phyloP scores from a whole-genome alignment of 2,329 filamentous ascomycete genomes.

The Verticillium longisporum region DNA sequence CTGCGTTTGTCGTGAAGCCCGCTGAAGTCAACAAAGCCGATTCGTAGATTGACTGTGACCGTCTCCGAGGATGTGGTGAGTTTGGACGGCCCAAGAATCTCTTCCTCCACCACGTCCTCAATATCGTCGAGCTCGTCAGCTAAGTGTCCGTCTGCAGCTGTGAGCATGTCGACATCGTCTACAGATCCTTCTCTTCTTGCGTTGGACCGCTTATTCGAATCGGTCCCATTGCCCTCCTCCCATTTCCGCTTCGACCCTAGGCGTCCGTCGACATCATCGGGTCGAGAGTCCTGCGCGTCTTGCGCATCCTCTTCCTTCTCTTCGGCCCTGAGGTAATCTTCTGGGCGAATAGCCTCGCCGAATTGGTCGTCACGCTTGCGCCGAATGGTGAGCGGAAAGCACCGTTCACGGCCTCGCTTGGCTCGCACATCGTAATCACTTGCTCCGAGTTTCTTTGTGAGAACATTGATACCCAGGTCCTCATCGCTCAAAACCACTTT shows the following conservation, averaged over 20 bases:
- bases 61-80: conserved; percentile 57
- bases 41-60: conserved; percentile 63
- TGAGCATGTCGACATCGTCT: conserved; percentile 33
- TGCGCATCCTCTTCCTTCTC: conserved; percentile 74
- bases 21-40: conserved; percentile 86
- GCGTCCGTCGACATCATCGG: conserved; percentile 48
- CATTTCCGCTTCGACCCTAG: conserved; percentile 93
- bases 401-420: conserved; percentile 85
- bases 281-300: conserved; percentile 42
- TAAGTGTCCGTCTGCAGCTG: conserved; percentile 29
- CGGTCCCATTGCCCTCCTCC: conserved; percentile 54
- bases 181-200: conserved; percentile 31
- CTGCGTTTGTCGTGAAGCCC: conserved; percentile 91
- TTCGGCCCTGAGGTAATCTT: conserved; percentile 89
- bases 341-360: conserved; percentile 85
- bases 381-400: conserved; percentile 82
- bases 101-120: conserved; percentile 44
- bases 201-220: conserved; percentile 55
- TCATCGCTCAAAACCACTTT: conserved; percentile 84
- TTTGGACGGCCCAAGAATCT: conserved; percentile 63
- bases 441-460: conserved; percentile 82
- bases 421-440: conserved; percentile 89
- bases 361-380: conserved; percentile 82
- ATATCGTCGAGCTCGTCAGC: conserved; percentile 52
- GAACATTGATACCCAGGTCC: conserved; percentile 84